These are phyloP conservation scores for Flaveria robusta DNA, from an alignment of 129 eudicot species.

Conservation along the genomic window DNA sequence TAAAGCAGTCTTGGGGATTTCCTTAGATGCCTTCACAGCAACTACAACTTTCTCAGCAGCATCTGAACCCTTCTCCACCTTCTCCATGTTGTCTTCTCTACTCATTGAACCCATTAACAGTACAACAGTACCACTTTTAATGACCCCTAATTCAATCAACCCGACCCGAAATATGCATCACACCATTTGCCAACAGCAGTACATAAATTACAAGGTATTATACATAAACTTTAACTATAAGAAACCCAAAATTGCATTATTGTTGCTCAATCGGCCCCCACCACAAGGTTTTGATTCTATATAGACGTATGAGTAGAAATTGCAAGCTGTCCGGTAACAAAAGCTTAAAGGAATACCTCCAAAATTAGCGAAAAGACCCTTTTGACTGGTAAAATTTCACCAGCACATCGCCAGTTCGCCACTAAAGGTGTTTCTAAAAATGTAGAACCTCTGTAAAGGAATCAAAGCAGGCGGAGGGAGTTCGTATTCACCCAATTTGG, in stretches of 20 bases:
- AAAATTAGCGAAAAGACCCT: conserved; percentile 26
- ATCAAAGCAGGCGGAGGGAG: conserved; percentile 21
- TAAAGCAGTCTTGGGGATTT: conserved; percentile 84
- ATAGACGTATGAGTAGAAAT: conserved; percentile 18
- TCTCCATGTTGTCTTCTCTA: conserved; percentile 56
- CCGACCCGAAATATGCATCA: conserved; percentile 6
- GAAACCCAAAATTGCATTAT: conserved; percentile 27
- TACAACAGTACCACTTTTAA: neutral
- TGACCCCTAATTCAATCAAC: conserved; percentile 22
- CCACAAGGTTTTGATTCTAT: conserved; percentile 32
- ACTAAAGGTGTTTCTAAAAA: conserved; percentile 14
- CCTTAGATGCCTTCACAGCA: conserved; percentile 95
- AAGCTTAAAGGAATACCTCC: conserved; percentile 35
- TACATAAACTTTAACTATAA: neutral
- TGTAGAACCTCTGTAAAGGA: conserved; percentile 28
- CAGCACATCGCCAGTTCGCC: neutral
- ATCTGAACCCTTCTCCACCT: conserved; percentile 57
- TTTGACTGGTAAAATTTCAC: conserved; percentile 30
- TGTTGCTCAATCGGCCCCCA: conserved; percentile 34
- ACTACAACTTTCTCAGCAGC: conserved; percentile 78
- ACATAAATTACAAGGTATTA: conserved; percentile 22
- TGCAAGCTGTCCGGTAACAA: conserved; percentile 26
- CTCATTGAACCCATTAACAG: conserved; percentile 43
- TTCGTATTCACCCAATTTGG: conserved; percentile 25
- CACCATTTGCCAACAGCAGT: neutral